phyloP scores from a whole-genome alignment of 768 basidiomycete genomes.

The Panaeolus cyanescens region DNA sequence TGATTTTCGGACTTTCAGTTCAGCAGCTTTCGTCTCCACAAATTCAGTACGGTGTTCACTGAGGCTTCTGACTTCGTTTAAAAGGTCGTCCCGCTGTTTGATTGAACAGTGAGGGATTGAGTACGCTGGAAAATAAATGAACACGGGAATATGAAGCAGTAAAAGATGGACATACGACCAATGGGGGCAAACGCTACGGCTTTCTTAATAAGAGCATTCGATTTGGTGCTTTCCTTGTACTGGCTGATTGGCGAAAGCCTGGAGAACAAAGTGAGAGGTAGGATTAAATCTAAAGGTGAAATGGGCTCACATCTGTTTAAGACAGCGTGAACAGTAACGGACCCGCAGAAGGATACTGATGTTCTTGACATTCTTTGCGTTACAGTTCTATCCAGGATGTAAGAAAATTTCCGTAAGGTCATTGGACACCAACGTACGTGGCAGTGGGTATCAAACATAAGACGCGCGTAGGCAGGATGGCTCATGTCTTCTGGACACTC shows the following conservation, averaged over 20 bases:
- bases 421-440: slow-evolving; percentile 15
- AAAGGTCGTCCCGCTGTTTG: not conserved
- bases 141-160: not conserved
- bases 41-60: not conserved
- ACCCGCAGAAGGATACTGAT: slow-evolving; percentile 27
- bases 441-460: slow-evolving; percentile 21
- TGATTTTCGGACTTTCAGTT: not conserved
- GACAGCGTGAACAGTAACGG: slow-evolving; percentile 26
- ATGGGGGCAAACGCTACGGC: slow-evolving; percentile 13
- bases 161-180: not conserved
- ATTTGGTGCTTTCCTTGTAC: not conserved
- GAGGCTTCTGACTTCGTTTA: not conserved
- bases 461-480: slow-evolving; percentile 21
- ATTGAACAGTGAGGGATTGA: not conserved
- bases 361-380: slow-evolving; percentile 14
- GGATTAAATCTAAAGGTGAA: not conserved
- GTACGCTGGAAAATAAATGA: not conserved
- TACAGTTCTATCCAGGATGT: slow-evolving; percentile 19
- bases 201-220: slow-evolving; percentile 2
- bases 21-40: not conserved
- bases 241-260: not conserved
- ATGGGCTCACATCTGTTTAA: slow-evolving; percentile 19
- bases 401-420: not conserved
- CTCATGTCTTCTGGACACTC: slow-evolving; percentile 23
- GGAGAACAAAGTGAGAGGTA: not conserved